Evolutionary conservation across 83 land plant genomes (phyloP).

Genomic region (Thuja plicata): DNA sequence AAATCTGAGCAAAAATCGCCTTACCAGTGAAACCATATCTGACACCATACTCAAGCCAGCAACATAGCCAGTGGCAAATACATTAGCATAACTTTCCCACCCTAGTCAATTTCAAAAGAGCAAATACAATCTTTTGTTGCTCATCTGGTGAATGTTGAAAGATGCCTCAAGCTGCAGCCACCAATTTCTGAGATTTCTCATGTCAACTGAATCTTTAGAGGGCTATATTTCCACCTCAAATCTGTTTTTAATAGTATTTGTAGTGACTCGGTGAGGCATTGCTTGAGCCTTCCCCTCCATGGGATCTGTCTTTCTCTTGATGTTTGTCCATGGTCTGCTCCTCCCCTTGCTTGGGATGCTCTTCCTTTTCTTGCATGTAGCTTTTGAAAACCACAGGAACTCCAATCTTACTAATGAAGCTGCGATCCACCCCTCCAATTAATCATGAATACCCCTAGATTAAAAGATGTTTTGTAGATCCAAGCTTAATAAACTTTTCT

Average conservation of each 20-base stretch:
- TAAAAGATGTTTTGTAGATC: too few species aligned
- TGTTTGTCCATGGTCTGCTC: background rate
- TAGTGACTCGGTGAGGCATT: background rate
- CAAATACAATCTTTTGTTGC: background rate
- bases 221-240: background rate
- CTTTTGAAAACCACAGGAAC: background rate
- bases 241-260: too few species aligned
- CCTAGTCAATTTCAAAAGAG: background rate
- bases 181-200: background rate
- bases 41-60: too few species aligned
- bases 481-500: too few species aligned
- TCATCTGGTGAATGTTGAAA: background rate
- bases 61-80: background rate
- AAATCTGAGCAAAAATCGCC: too few species aligned
- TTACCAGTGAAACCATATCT: too few species aligned
- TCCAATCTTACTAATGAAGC: background rate
- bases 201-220: background rate
- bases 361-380: background rate
- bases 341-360: background rate
- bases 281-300: background rate
- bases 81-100: background rate
- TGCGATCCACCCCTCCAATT: background rate
- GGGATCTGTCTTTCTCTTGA: background rate
- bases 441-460: too few species aligned
- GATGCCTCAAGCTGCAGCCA: background rate